Conservation (phyloP, 2,329 filamentous ascomycete genomes). For the Gyromitra esculenta region DNA sequence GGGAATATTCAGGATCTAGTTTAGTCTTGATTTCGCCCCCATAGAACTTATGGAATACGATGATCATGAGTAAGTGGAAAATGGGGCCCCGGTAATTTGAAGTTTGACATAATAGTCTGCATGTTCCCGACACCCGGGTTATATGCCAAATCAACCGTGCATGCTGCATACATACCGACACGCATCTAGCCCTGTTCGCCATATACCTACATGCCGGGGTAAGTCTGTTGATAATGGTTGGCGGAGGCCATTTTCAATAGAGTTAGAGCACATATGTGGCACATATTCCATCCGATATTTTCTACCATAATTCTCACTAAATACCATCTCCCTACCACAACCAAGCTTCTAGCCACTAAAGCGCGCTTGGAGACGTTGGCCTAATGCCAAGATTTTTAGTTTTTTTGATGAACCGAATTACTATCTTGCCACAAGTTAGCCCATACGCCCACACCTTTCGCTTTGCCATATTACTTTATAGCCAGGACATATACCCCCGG, state of each 20-base stretch:
- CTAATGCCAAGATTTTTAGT: neutral
- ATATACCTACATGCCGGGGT: neutral
- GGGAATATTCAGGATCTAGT: neutral
- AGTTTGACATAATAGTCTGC: conserved; percentile 27
- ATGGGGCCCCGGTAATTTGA: conserved; percentile 5
- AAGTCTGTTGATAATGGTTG: no score
- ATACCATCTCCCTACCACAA: neutral
- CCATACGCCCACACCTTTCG: neutral
- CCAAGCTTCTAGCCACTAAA: neutral
- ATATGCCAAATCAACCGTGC: conserved; percentile 32
- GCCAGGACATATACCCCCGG: neutral
- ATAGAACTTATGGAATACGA: neutral
- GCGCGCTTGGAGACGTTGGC: neutral
- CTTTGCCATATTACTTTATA: neutral
- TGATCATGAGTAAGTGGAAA: neutral
- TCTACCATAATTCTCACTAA: neutral
- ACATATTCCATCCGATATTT: conserved; percentile 20
- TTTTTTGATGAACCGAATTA: neutral
- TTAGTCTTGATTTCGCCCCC: conserved; percentile 5
- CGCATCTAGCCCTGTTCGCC: neutral
- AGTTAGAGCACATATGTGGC: no score
- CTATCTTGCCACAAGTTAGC: neutral
- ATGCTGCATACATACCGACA: conserved; percentile 32
- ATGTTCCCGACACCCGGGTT: conserved; percentile 44
- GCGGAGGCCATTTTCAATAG: no score